Evolutionary conservation across 495 filamentous ascomycete genomes (phyloP).

Genomic region (Choiromyces venosus): DNA sequence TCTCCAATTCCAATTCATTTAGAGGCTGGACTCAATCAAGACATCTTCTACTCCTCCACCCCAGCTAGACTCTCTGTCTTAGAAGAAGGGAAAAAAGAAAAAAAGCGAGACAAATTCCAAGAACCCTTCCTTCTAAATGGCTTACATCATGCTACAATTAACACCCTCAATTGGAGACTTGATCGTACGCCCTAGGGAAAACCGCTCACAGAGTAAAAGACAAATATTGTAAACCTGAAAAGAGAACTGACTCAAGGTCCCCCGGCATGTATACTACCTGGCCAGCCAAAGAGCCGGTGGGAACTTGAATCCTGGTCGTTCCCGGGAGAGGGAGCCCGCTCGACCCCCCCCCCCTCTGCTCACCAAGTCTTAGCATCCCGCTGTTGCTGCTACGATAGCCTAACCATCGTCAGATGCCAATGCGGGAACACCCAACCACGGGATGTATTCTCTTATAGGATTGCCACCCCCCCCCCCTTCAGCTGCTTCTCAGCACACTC

Average conservation of each 20-base stretch:
- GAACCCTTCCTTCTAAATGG: not conserved
- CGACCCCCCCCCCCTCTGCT: not conserved
- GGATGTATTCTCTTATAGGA: not conserved
- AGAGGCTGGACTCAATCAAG: not conserved
- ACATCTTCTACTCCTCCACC: slow-evolving; percentile 5
- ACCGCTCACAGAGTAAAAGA: slow-evolving; percentile 6
- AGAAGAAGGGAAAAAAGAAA: not conserved
- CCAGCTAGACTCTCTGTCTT: not conserved
- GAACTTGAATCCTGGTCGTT: slow-evolving; percentile 12
- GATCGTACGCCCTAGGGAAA: slow-evolving; percentile 9
- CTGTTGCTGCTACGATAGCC: not conserved
- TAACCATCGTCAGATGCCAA: slow-evolving; percentile 16
- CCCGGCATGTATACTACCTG: slow-evolving; percentile 26
- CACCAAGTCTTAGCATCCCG: not conserved
- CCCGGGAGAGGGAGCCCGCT: not conserved
- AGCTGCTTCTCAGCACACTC: slow-evolving; percentile 9
- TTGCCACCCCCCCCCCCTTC: slow-evolving; percentile 21
- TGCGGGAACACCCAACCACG: not conserved
- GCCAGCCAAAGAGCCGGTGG: slow-evolving; percentile 16
- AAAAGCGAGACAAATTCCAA: slow-evolving; percentile 21
- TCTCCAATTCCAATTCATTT: not conserved
- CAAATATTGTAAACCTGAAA: slow-evolving; percentile 7
- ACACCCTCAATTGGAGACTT: slow-evolving; percentile 10
- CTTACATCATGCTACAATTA: slow-evolving; percentile 6
- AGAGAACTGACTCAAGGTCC: slow-evolving; percentile 28